Evolutionary conservation across 352 stramenopile genomes (phyloP).

Genomic region (Globisporangium cederbergense): DNA sequence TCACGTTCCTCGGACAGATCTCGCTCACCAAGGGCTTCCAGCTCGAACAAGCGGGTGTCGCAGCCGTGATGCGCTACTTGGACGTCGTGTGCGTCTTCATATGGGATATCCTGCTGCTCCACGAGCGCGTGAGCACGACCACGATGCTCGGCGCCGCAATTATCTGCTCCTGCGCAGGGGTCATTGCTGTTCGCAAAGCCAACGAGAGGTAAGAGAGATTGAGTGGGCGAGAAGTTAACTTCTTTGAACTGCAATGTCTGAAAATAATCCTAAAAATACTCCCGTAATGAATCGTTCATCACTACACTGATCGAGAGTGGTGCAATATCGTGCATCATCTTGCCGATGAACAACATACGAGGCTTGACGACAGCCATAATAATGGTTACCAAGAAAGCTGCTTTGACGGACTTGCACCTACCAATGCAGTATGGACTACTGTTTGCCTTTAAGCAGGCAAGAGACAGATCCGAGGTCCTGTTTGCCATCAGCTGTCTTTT

Average conservation of each 20-base stretch:
- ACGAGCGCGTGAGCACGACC: conserved; percentile 33
- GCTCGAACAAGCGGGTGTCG: conserved; percentile 59
- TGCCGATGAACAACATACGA: too few relatives aligned
- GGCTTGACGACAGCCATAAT: too few relatives aligned
- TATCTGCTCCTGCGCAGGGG: conserved; percentile 1
- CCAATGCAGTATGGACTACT: background rate
- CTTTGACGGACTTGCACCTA: background rate
- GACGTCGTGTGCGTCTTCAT: conserved; percentile 71
- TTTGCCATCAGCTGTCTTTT: background rate
- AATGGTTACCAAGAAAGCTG: too few relatives aligned
- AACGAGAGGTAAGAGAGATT: background rate
- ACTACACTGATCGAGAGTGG: background rate
- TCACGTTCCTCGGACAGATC: conserved; percentile 53
- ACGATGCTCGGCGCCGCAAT: conserved; percentile 7
- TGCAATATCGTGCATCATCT: background rate
- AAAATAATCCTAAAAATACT: background rate
- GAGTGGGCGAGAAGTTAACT: background rate
- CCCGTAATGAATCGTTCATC: background rate
- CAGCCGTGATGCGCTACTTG: conserved; percentile 66
- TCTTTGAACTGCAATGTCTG: too few relatives aligned
- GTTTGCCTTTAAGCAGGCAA: background rate
- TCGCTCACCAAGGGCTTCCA: conserved; percentile 70
- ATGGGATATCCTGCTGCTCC: conserved; percentile 48
- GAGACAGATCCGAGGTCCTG: too few relatives aligned
- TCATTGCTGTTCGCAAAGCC: background rate